A percentile compares a stretch with the other conserved stretches of the same genome.
Conservation (phyloP, 768 basidiomycete genomes). For the Cyathus striatus region DNA sequence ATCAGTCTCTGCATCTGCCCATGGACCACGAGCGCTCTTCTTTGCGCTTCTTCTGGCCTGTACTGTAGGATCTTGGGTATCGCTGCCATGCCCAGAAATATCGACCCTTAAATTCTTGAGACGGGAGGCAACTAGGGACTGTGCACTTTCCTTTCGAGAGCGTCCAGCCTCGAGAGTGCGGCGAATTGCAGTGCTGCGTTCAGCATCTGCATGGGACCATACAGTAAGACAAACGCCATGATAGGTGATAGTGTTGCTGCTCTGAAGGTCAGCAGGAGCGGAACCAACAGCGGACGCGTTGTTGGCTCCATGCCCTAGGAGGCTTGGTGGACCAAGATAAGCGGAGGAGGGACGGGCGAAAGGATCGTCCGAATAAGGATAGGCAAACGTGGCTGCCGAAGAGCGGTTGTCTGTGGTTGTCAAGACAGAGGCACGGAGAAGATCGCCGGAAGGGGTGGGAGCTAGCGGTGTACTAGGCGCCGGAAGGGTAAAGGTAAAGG, state of each 20-base stretch:
- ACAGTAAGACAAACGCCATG: constrained; percentile 92
- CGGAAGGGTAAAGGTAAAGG: constrained; percentile 84
- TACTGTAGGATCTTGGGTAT: constrained; percentile 47
- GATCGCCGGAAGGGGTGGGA: constrained; percentile 65
- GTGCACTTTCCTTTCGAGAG: constrained; percentile 74
- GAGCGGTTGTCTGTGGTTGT: constrained; percentile 57
- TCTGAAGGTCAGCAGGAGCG: constrained; percentile 24
- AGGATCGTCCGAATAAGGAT: constrained; percentile 72
- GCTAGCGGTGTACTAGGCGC: constrained; percentile 73
- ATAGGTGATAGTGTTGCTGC: constrained; percentile 58
- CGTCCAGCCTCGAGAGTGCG: constrained; percentile 76
- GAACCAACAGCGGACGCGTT: constrained; percentile 23
- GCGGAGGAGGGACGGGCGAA: constrained; percentile 77
- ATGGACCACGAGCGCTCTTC: constrained; percentile 61
- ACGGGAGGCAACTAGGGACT: constrained; percentile 64
- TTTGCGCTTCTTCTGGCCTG: constrained; percentile 54
- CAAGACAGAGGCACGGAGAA: constrained; percentile 72
- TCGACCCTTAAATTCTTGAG: constrained; percentile 62
- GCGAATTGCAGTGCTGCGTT: constrained; percentile 80
- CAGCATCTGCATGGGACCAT: constrained; percentile 92
- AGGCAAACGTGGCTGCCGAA: constrained; percentile 67
- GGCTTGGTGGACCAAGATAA: constrained; percentile 73
- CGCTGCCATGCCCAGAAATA: constrained; percentile 35
- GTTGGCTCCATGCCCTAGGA: constrained; percentile 44
- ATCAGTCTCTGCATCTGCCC: constrained; percentile 73